Evolutionary conservation across 352 stramenopile genomes (phyloP), one percentile per base, ranked within the genome.

Genomic region (Pythium grandisporangium): DNA sequence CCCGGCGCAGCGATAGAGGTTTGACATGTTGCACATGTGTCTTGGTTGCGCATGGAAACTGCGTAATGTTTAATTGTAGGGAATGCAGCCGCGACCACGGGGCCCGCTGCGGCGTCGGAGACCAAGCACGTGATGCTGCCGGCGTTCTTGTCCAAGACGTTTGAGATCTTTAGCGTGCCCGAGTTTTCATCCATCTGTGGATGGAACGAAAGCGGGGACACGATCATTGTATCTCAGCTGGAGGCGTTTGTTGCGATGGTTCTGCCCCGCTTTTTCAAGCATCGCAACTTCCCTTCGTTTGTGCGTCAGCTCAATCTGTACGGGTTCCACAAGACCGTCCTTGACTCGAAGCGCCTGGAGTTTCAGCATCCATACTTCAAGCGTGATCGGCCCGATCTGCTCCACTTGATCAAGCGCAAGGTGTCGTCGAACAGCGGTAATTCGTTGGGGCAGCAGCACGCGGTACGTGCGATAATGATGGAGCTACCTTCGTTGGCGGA

Each of bases 271-370:
- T 95, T 94, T 55, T 96, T 96, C 48, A 96, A 96, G 62, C 87
- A 96, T 63, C 77, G 75, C 45, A 97, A 97, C 61, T 95, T 96
- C 48, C 78, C 84, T 43, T 95, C 82, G n/a, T 97, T 96, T 42
- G 85, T 97, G 51, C 83, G 88, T 13, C 88, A 97, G 64, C 67
- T 97, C 23, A 97, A 97, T 56, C 79, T 96, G 44, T 94, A 97
- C 52, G 84, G 88, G 39, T 97, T 97, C 58, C 73, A 92, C 53
- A 97, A 97, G 63, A 93, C 82, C 27, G 77, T 93, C 42, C 69
- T 93, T 30, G 89, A 97, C 61, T 93, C 87, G 32, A 95, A 92
- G 58, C 73, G 79, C 17, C 65, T 93, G n/a, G 87, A 97, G 64
- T 97, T 97, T 62, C 80, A 88, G 60, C 89, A 97, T 48, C 79